Evolutionary conservation across 345 rosid species (phyloP).

Genomic region (Rhodamnia rubescens): DNA sequence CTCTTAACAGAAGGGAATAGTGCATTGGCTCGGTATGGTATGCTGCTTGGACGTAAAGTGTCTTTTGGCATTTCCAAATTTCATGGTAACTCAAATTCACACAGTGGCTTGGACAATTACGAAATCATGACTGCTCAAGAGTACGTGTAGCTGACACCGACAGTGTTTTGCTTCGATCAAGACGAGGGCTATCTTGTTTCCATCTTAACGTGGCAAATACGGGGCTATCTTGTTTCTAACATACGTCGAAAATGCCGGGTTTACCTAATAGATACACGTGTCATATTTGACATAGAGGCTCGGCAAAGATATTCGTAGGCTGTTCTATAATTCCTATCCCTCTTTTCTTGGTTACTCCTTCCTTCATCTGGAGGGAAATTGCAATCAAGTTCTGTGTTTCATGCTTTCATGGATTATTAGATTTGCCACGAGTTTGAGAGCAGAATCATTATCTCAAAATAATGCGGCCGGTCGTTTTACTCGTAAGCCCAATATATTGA

Average conservation of each 20-base stretch:
- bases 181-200: not conserved
- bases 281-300: not conserved
- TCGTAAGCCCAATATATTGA: not conserved
- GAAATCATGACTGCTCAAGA: not conserved
- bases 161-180: not conserved
- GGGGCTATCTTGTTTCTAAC: not conserved
- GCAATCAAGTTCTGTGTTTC: not conserved
- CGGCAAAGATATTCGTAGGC: accelerated
- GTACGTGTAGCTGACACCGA: accelerated
- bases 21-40: too few species aligned
- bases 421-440: not conserved
- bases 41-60: not conserved
- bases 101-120: not conserved
- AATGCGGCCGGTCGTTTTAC: not conserved
- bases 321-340: not conserved
- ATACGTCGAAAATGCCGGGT: not conserved
- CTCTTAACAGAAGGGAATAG: not conserved
- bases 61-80: not conserved
- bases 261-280: not conserved
- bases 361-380: not conserved
- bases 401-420: not conserved
- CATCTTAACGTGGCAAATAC: not conserved
- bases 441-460: not conserved
- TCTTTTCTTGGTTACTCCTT: not conserved
- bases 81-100: not conserved